A percentile compares a stretch with the other conserved stretches of the same genome.
These are phyloP conservation scores for Solanum paucissectum DNA, from an alignment of 257 asterid species.

Conservation along the genomic window DNA sequence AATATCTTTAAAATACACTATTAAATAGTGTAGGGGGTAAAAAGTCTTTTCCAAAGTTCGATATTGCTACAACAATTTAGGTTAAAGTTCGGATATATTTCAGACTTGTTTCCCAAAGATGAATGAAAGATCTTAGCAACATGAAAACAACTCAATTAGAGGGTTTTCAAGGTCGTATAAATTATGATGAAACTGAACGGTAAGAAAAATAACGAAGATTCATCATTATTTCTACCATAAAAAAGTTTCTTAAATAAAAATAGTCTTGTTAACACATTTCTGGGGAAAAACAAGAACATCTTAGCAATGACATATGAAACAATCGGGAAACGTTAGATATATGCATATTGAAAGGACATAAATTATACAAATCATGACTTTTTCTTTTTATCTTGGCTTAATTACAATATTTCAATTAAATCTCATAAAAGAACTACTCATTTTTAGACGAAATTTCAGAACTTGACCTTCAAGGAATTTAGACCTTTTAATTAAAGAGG, in stretches of 20 bases:
- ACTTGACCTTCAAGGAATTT: too few species aligned
- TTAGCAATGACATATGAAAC: background rate
- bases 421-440: too few species aligned
- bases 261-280: conserved; percentile 68
- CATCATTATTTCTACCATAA: background rate
- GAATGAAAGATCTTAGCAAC: background rate
- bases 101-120: background rate
- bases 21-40: too few species aligned
- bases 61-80: too few species aligned
- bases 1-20: too few species aligned
- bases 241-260: background rate
- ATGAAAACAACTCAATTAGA: background rate
- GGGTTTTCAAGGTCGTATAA: background rate
- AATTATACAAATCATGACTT: too few species aligned
- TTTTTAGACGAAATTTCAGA: too few species aligned
- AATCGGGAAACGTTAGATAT: background rate
- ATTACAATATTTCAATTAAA: too few species aligned
- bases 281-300: conserved; percentile 15
- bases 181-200: background rate
- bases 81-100: too few species aligned
- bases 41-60: too few species aligned
- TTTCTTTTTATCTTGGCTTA: too few species aligned
- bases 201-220: background rate
- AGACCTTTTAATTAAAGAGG: too few species aligned
- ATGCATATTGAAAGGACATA: background rate